Evolutionary conservation across 108 stramenopile genomes (phyloP), one percentile per base, ranked within the genome.

Genomic region (Cyclotella cryptica): DNA sequence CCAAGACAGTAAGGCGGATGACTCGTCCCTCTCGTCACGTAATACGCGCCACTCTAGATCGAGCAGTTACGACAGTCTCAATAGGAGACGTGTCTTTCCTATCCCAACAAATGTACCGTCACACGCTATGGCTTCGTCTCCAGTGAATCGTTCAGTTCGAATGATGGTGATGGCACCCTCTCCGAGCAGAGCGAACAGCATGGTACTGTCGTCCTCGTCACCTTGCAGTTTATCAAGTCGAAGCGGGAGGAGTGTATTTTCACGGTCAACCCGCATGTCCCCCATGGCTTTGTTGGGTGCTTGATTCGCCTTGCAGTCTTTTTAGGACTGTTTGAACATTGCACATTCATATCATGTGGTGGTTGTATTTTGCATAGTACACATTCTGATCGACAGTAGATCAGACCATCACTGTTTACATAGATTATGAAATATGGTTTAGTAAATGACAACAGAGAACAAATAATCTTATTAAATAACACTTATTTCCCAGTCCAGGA

Each of bases 201-300:
- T 63, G 35, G 21, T 12, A 10, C 14, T 63, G 18, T 63, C 40
- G 63, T 79, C 78, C 12, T 62, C 78, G 10, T 74, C 72, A 1
- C 78, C 78, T 9, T 79, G 78, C 41, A 77, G 76, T 61, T 43
- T 79, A 39, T 79, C 78, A 15, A 55, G 53, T 19, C 29, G 75
- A 24, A 77, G 76, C 42, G 61, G 39, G 10, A 66, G 55, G 43
- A 79, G 78, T 66, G 72, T 72, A 4, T 79, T 72, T 52, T 72
- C 78, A 26, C 53, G 78, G 41, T 69, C 66, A 10, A 29, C 53
- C 28, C 22, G 68, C 51, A 44, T 69, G 59, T 72, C 72, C 1
- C 78, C 78, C 42, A 58, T 58, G 55, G 24, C 55, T 58, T 26
- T 58, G 3, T 58, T 58, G 9, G 55, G 55, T 24, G 47, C 47